Percentiles rank a stretch among this genome's conserved stretches.
phyloP scores from a whole-genome alignment of 148 eudicot species.

The Cornus suecica region DNA sequence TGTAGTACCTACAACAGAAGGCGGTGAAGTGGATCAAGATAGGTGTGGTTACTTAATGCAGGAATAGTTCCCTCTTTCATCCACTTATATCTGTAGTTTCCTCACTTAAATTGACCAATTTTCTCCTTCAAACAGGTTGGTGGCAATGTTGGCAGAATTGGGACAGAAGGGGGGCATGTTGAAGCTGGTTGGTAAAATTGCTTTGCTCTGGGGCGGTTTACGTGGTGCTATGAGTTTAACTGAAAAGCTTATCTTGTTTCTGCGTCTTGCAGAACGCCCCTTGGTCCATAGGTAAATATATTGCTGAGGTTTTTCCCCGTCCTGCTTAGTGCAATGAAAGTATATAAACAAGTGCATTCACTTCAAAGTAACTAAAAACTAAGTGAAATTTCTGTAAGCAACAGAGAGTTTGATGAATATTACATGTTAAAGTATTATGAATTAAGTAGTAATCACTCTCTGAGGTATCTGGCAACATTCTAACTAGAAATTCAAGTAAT shows the following conservation, averaged over 20 bases:
- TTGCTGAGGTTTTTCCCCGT: constrained; percentile 8
- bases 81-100: neutral
- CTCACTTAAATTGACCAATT: constrained; percentile 2
- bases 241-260: constrained; percentile 62
- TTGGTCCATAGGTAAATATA: constrained; percentile 65
- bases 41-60: constrained; percentile 37
- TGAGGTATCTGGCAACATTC: neutral
- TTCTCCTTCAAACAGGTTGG: constrained; percentile 53
- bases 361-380: constrained; percentile 2
- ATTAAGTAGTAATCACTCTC: neutral
- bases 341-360: neutral
- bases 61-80: neutral
- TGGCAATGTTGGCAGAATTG: constrained; percentile 70
- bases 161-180: constrained; percentile 86
- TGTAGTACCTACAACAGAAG: constrained; percentile 82
- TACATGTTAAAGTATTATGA: neutral
- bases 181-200: constrained; percentile 73
- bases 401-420: neutral
- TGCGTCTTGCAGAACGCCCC: constrained; percentile 79
- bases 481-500: neutral
- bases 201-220: constrained; percentile 96
- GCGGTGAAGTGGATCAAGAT: constrained; percentile 87
- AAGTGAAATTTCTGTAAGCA: neutral
- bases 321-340: neutral
- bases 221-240: constrained; percentile 98